Percentiles rank a stretch among this genome's conserved stretches.
Evolutionary conservation across 2,329 filamentous ascomycete species (phyloP).

Genomic region (Cercospora sp.): DNA sequence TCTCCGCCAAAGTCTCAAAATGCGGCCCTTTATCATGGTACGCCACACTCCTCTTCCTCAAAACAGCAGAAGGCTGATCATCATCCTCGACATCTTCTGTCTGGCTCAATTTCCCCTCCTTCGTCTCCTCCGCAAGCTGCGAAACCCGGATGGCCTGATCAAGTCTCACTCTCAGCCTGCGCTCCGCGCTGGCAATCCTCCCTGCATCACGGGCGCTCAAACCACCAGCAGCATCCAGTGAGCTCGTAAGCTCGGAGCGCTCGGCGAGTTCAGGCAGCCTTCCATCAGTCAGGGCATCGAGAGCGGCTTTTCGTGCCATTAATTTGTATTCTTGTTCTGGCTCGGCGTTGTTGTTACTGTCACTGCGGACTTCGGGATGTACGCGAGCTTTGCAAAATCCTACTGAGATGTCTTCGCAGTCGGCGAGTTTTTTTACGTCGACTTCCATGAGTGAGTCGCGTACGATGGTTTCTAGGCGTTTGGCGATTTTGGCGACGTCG

Average conservation of each 20-base stretch:
- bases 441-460: background rate
- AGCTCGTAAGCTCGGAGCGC: conserved; percentile 12
- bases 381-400: conserved; percentile 1
- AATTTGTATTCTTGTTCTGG: background rate
- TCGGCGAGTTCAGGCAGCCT: conserved; percentile 7
- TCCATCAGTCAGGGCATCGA: background rate
- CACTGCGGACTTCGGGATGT: background rate
- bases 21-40: background rate
- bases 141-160: background rate
- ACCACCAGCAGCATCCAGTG: conserved; percentile 10
- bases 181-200: background rate
- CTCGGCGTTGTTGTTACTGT: background rate
- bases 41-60: background rate
- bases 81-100: background rate
- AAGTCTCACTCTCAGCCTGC: background rate
- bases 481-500: background rate
- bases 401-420: background rate
- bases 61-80: background rate
- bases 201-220: conserved; percentile 7
- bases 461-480: background rate
- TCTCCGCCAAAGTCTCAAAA: background rate
- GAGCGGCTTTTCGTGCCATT: background rate
- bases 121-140: background rate
- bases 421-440: background rate
- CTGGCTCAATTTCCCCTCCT: background rate